phyloP scores from a whole-genome alignment of 2,329 filamentous ascomycete species.

The Beauveria medogensis region DNA sequence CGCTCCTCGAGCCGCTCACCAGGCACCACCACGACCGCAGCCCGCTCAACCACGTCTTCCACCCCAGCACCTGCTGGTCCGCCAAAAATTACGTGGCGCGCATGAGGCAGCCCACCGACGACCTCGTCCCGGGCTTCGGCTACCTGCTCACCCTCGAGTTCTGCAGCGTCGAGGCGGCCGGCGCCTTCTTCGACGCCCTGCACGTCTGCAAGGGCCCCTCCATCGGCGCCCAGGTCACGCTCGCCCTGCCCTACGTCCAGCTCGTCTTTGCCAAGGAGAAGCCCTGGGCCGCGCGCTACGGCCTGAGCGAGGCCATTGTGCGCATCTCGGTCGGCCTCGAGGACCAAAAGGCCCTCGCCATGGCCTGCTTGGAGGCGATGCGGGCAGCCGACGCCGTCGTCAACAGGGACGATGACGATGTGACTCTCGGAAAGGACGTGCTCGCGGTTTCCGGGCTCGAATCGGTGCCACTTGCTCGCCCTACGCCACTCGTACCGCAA shows the following conservation, averaged over 20 bases:
- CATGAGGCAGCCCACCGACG: conserved; percentile 29
- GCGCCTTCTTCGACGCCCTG: conserved; percentile 24
- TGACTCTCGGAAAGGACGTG: background rate
- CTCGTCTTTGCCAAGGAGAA: conserved; percentile 32
- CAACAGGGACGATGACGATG: background rate
- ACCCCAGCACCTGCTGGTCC: conserved; percentile 30
- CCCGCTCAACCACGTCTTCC: conserved; percentile 33
- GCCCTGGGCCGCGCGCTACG: conserved; percentile 29
- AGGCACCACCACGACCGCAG: conserved; percentile 19
- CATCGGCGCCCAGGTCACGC: conserved; percentile 43
- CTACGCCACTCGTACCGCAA: background rate
- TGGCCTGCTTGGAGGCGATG: background rate
- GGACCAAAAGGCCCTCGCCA: conserved; percentile 28
- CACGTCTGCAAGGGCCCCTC: conserved; percentile 43
- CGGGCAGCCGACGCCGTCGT: background rate
- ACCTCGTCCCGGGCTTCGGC: conserved; percentile 45
- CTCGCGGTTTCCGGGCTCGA: background rate
- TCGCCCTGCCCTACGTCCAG: conserved; percentile 40
- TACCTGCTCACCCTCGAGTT: conserved; percentile 48
- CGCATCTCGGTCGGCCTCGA: conserved; percentile 42
- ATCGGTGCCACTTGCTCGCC: background rate
- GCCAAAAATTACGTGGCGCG: conserved; percentile 17
- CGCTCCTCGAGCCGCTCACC: conserved; percentile 23
- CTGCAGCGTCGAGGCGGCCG: conserved; percentile 28
- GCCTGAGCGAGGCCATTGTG: conserved; percentile 32